Conservation (phyloP, 352 stramenopile species). For the Globisporangium paroecandrum region DNA sequence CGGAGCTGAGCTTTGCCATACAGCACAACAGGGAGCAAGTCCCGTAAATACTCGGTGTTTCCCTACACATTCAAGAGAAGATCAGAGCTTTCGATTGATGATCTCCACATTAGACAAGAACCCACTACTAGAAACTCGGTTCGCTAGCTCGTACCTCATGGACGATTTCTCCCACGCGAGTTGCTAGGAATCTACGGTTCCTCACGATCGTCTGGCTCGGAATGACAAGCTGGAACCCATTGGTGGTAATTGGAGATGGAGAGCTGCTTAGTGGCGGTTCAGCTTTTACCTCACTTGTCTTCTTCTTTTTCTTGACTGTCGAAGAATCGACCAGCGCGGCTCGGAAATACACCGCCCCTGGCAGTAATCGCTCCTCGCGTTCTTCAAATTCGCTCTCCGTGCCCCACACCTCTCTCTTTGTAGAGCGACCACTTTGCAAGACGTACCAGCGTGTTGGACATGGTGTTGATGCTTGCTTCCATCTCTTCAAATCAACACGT, state of each 20-base stretch:
- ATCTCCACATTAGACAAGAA: not conserved
- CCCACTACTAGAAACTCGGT: not conserved
- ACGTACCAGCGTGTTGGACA: slow-evolving; percentile 12
- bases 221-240: slow-evolving; percentile 14
- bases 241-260: not conserved
- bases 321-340: not conserved
- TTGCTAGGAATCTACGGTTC: slow-evolving; percentile 11
- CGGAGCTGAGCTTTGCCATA: slow-evolving; percentile 18
- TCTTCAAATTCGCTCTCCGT: slow-evolving; percentile 9
- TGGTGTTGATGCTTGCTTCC: not conserved
- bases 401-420: not conserved
- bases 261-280: not conserved
- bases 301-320: not conserved
- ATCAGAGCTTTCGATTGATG: not conserved
- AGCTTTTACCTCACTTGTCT: not conserved
- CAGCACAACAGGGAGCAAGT: slow-evolving; percentile 38
- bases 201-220: slow-evolving; percentile 7
- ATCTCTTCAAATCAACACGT: slow-evolving; percentile 2
- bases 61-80: slow-evolving; percentile 12
- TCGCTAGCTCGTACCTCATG: slow-evolving; percentile 8
- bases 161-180: slow-evolving; percentile 19
- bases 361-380: not conserved
- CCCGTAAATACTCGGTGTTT: slow-evolving; percentile 23
- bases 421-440: not conserved
- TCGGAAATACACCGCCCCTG: slow-evolving; percentile 4